Conservation (phyloP, 192 early-diverging fungal genomes). For the Phycomyces blakesleeanus region DNA sequence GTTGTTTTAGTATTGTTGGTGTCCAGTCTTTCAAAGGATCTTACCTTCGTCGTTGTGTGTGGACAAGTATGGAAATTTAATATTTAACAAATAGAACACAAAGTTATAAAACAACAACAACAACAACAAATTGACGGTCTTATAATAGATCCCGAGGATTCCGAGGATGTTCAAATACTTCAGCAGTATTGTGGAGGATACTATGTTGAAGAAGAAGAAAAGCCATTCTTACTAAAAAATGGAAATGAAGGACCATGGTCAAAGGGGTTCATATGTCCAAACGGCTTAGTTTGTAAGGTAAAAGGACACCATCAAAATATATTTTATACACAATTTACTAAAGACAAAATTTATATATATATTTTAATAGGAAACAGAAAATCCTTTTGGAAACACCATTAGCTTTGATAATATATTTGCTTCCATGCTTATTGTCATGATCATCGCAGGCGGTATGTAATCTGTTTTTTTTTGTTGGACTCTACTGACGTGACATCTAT, state of each 20-base stretch:
- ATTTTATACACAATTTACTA: too few species aligned
- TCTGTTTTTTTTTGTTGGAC: not conserved
- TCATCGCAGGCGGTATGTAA: conserved; percentile 50
- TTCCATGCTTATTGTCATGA: conserved; percentile 51
- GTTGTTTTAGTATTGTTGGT: conserved; percentile 46
- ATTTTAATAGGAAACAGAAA: conserved; percentile 31
- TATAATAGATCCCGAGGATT: conserved; percentile 27
- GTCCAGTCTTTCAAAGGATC: conserved; percentile 62
- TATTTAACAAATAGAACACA: not conserved
- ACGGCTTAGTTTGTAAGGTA: conserved; percentile 45
- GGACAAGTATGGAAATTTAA: conserved; percentile 23
- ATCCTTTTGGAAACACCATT: conserved; percentile 37
- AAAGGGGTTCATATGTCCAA: conserved; percentile 52
- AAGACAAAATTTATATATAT: not conserved
- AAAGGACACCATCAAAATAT: not conserved
- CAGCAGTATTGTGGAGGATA: conserved; percentile 42
- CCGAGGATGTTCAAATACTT: conserved; percentile 11
- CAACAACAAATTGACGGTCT: not conserved
- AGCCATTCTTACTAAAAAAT: conserved; percentile 11
- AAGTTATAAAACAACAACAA: too few species aligned
- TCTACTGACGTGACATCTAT: not conserved
- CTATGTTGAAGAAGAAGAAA: not conserved
- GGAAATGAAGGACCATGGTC: conserved; percentile 17
- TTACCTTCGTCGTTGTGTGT: conserved; percentile 48
- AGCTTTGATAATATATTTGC: conserved; percentile 54